These are phyloP conservation scores for Begonia loranthoides DNA, from an alignment of 306 rosid species.

Conservation along the genomic window DNA sequence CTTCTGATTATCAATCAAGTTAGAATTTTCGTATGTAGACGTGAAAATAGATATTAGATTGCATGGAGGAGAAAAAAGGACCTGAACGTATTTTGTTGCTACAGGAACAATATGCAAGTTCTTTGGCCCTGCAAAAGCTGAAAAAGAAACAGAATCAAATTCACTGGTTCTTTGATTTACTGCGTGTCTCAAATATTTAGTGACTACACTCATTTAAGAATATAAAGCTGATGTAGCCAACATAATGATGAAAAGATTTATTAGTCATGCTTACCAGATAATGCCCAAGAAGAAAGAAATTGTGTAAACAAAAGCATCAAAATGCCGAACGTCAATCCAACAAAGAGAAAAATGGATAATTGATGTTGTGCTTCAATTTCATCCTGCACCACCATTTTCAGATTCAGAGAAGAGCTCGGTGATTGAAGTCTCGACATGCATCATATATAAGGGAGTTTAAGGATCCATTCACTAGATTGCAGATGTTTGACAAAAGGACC, in stretches of 20 bases:
- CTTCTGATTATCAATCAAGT: too few species aligned
- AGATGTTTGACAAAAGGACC: too few species aligned
- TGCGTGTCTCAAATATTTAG: too few species aligned
- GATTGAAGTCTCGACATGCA: neutral
- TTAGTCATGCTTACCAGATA: conserved; percentile 35
- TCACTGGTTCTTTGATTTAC: conserved; percentile 14
- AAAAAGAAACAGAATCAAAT: conserved; percentile 9
- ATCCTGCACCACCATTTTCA: conserved; percentile 24
- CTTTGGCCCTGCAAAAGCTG: conserved; percentile 55
- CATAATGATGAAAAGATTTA: too few species aligned
- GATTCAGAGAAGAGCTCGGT: neutral
- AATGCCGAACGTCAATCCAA: conserved; percentile 50
- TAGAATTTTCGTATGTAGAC: too few species aligned
- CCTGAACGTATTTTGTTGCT: conserved; percentile 60
- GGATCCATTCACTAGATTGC: too few species aligned
- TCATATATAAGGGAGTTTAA: neutral
- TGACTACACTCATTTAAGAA: too few species aligned
- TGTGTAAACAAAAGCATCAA: conserved; percentile 44
- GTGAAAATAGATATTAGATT: too few species aligned
- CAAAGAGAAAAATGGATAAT: conserved; percentile 40
- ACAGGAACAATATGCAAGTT: conserved; percentile 52
- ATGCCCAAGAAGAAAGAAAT: conserved; percentile 36
- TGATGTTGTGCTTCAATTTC: conserved; percentile 48
- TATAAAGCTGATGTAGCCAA: too few species aligned
- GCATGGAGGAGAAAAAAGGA: conserved; percentile 4